Percentiles rank a stretch among this genome's conserved stretches.
Evolutionary conservation across 495 filamentous ascomycete species (phyloP).

Genomic region (Glonium stellatum): DNA sequence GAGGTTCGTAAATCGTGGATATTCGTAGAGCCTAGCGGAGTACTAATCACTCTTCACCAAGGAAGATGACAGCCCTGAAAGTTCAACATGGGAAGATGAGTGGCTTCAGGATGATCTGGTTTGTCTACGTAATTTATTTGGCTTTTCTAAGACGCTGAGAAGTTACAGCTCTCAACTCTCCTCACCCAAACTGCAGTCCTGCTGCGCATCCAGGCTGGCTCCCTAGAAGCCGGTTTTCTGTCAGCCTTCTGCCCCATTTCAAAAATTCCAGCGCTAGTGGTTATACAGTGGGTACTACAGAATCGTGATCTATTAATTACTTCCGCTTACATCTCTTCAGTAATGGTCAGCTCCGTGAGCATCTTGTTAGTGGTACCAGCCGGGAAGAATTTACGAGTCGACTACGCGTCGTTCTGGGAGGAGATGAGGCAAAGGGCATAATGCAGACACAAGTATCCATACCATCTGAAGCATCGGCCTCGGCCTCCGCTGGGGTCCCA

Average conservation of each 20-base stretch:
- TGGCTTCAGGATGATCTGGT: constrained; percentile 60
- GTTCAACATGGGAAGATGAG: constrained; percentile 66
- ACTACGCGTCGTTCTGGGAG: constrained; percentile 17
- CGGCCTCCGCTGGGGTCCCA: background rate
- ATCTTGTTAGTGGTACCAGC: constrained; percentile 12
- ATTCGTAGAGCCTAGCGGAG: background rate
- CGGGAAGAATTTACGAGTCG: constrained; percentile 24
- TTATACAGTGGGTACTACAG: constrained; percentile 48
- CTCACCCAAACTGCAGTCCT: constrained; percentile 55
- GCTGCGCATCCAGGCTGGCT: constrained; percentile 61
- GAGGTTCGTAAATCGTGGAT: constrained; percentile 39
- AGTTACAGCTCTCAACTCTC: constrained; percentile 38
- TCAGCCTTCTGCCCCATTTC: constrained; percentile 71
- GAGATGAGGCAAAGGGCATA: background rate
- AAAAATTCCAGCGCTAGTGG: constrained; percentile 64
- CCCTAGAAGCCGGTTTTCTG: constrained; percentile 71
- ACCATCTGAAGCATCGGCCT: background rate
- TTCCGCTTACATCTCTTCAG: constrained; percentile 2
- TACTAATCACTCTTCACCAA: background rate
- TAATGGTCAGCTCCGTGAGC: constrained; percentile 25
- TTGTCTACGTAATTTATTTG: constrained; percentile 7
- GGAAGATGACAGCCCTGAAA: constrained; percentile 59
- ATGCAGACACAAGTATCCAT: background rate
- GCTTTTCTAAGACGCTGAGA: background rate
- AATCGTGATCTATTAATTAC: background rate